Evolutionary conservation across 1,139 yeast species (phyloP).

Genomic region (Kodamaea alishanica): DNA sequence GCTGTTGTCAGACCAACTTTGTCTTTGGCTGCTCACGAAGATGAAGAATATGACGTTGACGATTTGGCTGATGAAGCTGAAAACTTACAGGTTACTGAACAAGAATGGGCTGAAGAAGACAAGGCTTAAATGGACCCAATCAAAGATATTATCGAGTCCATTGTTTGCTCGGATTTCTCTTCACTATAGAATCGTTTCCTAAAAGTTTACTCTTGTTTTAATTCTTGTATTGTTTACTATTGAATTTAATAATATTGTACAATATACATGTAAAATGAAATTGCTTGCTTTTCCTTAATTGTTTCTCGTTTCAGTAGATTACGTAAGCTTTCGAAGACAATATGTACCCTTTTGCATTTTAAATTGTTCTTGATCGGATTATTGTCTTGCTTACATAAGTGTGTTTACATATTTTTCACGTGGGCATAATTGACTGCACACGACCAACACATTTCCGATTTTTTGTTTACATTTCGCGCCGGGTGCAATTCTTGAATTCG

Average conservation of each 20-base stretch:
- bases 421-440: too few species aligned
- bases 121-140: constrained; percentile 18
- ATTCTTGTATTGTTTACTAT: constrained; percentile 15
- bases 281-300: too few species aligned
- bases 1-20: constrained; percentile 94
- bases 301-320: too few species aligned
- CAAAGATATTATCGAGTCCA: constrained; percentile 7
- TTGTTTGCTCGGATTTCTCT: neutral
- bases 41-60: constrained; percentile 54
- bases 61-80: constrained; percentile 56
- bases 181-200: neutral
- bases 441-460: too few species aligned
- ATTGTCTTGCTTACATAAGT: too few species aligned
- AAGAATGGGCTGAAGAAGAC: constrained; percentile 40
- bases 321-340: too few species aligned
- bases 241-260: constrained; percentile 5
- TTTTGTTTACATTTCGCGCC: constrained; percentile 2
- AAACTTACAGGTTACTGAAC: constrained; percentile 53
- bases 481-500: constrained; percentile 1
- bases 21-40: constrained; percentile 72
- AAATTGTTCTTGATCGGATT: too few species aligned
- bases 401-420: too few species aligned
- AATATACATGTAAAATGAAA: too few species aligned
- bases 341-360: too few species aligned
- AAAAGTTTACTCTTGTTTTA: constrained; percentile 10